Conservation (phyloP, 371 early-diverging fungal genomes). For the Catenaria anguillulae region DNA sequence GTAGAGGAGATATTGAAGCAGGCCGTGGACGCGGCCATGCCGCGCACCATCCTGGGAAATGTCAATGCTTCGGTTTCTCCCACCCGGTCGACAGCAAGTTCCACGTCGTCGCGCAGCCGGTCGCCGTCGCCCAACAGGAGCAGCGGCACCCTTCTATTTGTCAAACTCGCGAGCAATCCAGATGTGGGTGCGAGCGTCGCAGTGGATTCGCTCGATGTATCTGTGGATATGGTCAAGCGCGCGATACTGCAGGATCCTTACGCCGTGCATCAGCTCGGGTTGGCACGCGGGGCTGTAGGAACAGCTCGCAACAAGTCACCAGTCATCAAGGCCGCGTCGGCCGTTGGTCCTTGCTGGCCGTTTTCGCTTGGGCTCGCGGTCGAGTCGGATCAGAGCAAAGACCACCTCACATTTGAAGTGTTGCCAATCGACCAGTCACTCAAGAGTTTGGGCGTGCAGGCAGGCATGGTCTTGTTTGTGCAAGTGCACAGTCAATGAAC, state of each 20-base stretch:
- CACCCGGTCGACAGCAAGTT: conserved; percentile 6
- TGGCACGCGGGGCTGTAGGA: not conserved
- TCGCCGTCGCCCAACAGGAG: too few species aligned
- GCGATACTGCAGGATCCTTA: conserved; percentile 17
- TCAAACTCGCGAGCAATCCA: not conserved
- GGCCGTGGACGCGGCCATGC: conserved; percentile 12
- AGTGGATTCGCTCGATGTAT: conserved; percentile 18
- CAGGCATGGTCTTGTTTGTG: conserved; percentile 13
- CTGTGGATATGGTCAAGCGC: conserved; percentile 23
- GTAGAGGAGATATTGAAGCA: not conserved
- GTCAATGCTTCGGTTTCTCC: not conserved
- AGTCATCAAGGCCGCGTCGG: conserved; percentile 8
- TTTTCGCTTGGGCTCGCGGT: too few species aligned
- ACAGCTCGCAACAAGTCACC: not conserved
- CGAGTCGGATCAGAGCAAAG: conserved; percentile 2
- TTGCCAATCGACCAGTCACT: conserved; percentile 17
- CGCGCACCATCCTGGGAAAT: conserved; percentile 8
- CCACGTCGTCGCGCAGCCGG: not conserved
- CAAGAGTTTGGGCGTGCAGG: conserved; percentile 15
- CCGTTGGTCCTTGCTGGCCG: conserved; percentile 9
- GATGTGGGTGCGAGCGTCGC: not conserved
- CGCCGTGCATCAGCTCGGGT: conserved; percentile 12
- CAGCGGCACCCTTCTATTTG: not conserved
- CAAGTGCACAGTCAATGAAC: too few species aligned
- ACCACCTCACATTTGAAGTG: conserved; percentile 13